Percentiles rank a stretch among this genome's conserved stretches.
Evolutionary conservation across 2,329 filamentous ascomycete species (phyloP).

Genomic region (Venturia nashicola): DNA sequence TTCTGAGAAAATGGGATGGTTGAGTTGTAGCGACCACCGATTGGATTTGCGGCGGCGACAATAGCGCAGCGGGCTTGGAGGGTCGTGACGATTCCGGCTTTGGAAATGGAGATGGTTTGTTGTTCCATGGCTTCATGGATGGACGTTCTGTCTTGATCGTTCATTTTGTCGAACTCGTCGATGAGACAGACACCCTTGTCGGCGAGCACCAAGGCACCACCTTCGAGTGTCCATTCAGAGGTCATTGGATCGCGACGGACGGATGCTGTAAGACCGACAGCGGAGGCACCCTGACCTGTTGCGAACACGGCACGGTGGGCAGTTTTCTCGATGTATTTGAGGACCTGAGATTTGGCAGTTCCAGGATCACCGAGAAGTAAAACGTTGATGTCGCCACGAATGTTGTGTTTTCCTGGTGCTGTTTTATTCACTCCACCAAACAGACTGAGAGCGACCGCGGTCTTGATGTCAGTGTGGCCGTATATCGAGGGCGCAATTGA

Average conservation of each 20-base stretch:
- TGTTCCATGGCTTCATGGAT: slow-evolving; percentile 99
- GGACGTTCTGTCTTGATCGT: slow-evolving; percentile 92
- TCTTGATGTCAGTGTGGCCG: slow-evolving; percentile 94
- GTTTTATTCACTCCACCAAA: slow-evolving; percentile 92
- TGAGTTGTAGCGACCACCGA: slow-evolving; percentile 91
- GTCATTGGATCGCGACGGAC: slow-evolving; percentile 92
- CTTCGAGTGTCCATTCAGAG: slow-evolving; percentile 94
- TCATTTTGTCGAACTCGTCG: slow-evolving; percentile 99
- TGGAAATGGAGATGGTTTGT: slow-evolving; percentile 97
- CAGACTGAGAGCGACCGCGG: slow-evolving; percentile 81
- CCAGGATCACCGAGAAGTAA: slow-evolving; percentile 91
- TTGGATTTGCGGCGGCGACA: slow-evolving; percentile 91
- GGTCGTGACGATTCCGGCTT: slow-evolving; percentile 95
- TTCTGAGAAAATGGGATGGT: slow-evolving; percentile 94
- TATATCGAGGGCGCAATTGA: slow-evolving; percentile 97
- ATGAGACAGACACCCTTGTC: slow-evolving; percentile 93
- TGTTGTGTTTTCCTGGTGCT: slow-evolving; percentile 76
- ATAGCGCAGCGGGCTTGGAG: slow-evolving; percentile 92
- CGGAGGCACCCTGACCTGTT: slow-evolving; percentile 91
- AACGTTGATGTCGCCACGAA: slow-evolving; percentile 96
- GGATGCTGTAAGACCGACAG: slow-evolving; percentile 93
- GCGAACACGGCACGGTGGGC: slow-evolving; percentile 95
- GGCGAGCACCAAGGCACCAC: slow-evolving; percentile 85
- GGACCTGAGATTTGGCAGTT: slow-evolving; percentile 92
- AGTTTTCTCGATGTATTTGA: slow-evolving; percentile 97